Evolutionary conservation across 352 stramenopile genomes (phyloP).

Genomic region (Saprolegnia parasitica): DNA sequence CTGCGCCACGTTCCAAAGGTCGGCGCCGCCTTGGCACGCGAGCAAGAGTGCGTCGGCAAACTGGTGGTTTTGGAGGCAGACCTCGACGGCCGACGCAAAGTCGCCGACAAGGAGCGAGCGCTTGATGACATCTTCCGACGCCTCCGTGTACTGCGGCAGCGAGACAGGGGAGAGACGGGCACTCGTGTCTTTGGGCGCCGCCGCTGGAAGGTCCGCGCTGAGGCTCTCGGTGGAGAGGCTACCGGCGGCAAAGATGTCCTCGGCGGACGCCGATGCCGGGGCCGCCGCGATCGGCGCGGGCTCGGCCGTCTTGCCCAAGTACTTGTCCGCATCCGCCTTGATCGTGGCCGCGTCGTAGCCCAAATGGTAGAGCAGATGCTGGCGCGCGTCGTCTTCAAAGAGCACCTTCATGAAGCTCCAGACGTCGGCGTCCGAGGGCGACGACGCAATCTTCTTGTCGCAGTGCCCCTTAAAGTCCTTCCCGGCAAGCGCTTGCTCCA

Average conservation of each 20-base stretch:
- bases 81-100: constrained; percentile 97
- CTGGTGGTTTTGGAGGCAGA: constrained; percentile 93
- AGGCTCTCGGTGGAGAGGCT: constrained; percentile 32
- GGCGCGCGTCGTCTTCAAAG: constrained; percentile 93
- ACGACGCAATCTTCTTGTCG: constrained; percentile 75
- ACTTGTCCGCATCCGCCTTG: constrained; percentile 76
- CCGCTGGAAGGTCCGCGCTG: constrained; percentile 39
- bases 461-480: constrained; percentile 92
- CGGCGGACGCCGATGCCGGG: constrained; percentile 44
- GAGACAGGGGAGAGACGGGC: constrained; percentile 61
- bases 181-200: constrained; percentile 61
- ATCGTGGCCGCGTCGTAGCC: constrained; percentile 93
- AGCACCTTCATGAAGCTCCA: constrained; percentile 93
- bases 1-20: constrained; percentile 96
- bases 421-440: constrained; percentile 57
- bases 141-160: constrained; percentile 73
- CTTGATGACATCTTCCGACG: constrained; percentile 92
- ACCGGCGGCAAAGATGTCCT: constrained; percentile 34
- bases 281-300: constrained; percentile 30
- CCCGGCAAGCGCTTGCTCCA: constrained; percentile 88
- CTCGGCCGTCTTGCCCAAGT: constrained; percentile 46
- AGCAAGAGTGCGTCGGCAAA: constrained; percentile 95
- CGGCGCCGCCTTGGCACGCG: constrained; percentile 86
- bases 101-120: constrained; percentile 96
- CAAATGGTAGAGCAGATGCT: constrained; percentile 92